Conservation (phyloP, 2,329 filamentous ascomycete species). For the Pestalotiopsis sp. region DNA sequence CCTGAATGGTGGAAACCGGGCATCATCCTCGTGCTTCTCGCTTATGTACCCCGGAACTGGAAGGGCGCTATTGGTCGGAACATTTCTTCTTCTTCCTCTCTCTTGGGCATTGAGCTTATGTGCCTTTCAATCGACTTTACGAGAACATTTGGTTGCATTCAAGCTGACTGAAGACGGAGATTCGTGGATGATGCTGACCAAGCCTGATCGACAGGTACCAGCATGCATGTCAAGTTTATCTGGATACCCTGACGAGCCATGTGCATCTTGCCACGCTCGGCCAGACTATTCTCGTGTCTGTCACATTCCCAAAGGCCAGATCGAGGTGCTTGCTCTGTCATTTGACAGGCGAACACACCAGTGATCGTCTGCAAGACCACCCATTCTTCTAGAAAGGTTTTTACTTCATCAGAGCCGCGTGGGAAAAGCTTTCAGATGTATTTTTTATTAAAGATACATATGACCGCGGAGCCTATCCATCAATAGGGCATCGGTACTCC, state of each 20-base stretch:
- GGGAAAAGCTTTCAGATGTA: neutral
- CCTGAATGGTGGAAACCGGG: slow-evolving; percentile 5
- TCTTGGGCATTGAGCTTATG: neutral
- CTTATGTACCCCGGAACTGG: slow-evolving; percentile 3
- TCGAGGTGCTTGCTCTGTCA: neutral
- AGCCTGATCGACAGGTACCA: neutral
- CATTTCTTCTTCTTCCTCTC: neutral
- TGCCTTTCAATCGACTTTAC: neutral
- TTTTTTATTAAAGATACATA: neutral
- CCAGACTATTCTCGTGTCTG: neutral
- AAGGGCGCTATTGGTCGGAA: neutral
- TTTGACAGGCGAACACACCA: neutral
- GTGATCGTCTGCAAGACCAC: neutral
- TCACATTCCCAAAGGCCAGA: neutral
- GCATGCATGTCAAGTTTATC: neutral
- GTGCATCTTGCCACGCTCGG: no score
- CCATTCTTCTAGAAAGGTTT: neutral
- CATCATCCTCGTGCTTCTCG: neutral
- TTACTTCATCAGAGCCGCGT: neutral
- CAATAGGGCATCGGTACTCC: slow-evolving; percentile 60
- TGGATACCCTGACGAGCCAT: no score
- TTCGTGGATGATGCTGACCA: neutral
- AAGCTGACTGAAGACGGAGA: neutral
- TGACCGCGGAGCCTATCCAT: slow-evolving; percentile 41
- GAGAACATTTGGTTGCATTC: neutral